phyloP scores from a whole-genome alignment of 257 asterid species.

The Nicotiana attenuata region DNA sequence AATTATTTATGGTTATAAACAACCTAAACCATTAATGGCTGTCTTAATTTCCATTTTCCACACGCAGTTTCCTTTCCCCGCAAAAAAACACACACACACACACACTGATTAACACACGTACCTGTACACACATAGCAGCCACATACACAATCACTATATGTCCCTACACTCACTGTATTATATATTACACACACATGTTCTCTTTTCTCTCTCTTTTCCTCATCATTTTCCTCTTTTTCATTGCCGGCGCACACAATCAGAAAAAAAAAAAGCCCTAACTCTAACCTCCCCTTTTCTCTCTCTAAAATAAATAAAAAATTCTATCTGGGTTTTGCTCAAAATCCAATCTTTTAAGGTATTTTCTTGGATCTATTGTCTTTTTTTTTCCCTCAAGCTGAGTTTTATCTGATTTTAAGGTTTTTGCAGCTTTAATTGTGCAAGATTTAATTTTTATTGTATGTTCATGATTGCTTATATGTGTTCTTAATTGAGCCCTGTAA shows the following conservation, averaged over 20 bases:
- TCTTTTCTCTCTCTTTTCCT: slow-evolving; percentile 3
- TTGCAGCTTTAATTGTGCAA: neutral
- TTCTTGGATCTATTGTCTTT: neutral
- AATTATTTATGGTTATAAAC: neutral
- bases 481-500: neutral
- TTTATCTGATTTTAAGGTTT: neutral
- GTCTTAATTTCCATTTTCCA: neutral
- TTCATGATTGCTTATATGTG: neutral
- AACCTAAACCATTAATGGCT: neutral
- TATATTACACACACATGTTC: neutral
- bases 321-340: neutral
- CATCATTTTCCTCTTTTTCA: neutral
- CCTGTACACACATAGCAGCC: neutral
- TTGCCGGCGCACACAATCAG: slow-evolving; percentile 24
- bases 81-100: neutral
- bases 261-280: slow-evolving; percentile 12
- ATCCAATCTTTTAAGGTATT: slow-evolving; percentile 4
- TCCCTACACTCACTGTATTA: neutral
- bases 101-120: neutral
- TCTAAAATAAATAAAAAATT: neutral
- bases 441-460: neutral
- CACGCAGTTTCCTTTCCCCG: neutral
- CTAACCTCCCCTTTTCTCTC: too few relatives aligned
- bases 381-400: neutral
- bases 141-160: slow-evolving; percentile 8